Conservation (phyloP, 768 basidiomycete species). For the Tylopilus intermedius region DNA sequence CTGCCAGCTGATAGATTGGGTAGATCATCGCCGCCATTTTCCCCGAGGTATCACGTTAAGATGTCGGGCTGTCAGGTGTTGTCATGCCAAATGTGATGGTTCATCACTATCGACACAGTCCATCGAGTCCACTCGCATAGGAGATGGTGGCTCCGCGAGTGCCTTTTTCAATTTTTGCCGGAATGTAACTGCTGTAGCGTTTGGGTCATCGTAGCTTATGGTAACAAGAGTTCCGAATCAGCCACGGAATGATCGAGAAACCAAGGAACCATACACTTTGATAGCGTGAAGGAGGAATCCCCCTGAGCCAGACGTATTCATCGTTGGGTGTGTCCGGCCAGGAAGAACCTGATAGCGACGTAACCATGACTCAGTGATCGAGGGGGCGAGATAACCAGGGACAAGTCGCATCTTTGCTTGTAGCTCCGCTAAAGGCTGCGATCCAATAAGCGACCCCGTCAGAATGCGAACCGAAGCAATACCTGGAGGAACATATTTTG, state of each 20-base stretch:
- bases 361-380: conserved; percentile 80
- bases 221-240: conserved; percentile 1
- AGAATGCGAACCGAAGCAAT: conserved; percentile 6
- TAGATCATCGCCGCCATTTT: conserved; percentile 60
- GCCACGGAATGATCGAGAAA: neutral
- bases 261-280: conserved; percentile 60
- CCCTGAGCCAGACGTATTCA: conserved; percentile 85
- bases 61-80: neutral
- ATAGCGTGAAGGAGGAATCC: conserved; percentile 82
- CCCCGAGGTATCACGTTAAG: conserved; percentile 37
- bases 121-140: conserved; percentile 14
- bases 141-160: conserved; percentile 1
- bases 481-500: conserved; percentile 82
- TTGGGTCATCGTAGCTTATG: conserved; percentile 60
- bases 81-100: neutral
- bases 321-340: conserved; percentile 91
- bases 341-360: conserved; percentile 94
- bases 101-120: neutral
- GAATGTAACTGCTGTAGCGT: conserved; percentile 48
- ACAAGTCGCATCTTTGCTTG: conserved; percentile 64
- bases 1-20: conserved; percentile 4
- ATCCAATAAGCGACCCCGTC: conserved; percentile 6
- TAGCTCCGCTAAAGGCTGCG: conserved; percentile 69
- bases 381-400: conserved; percentile 70
- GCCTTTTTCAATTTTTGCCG: conserved; percentile 37